Conservation (phyloP, 2,329 filamentous ascomycete genomes). For the Colletotrichum sp. region DNA sequence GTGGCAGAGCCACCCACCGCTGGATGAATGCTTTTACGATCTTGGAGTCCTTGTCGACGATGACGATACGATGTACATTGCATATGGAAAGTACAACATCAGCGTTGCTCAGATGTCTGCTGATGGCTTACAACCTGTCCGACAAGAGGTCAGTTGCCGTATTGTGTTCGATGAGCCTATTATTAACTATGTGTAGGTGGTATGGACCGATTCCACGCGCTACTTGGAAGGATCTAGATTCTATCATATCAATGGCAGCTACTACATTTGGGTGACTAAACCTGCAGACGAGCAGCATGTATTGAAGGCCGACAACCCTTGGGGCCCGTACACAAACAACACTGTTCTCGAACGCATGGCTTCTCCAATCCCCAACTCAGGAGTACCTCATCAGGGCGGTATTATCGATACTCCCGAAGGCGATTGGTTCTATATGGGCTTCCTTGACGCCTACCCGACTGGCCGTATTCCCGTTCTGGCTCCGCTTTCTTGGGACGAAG, state of each 20-base stretch:
- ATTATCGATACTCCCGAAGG: slow-evolving; percentile 56
- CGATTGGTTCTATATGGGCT: slow-evolving; percentile 64
- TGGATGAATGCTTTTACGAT: slow-evolving; percentile 23
- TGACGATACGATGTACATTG: slow-evolving; percentile 43
- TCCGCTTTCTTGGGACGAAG: slow-evolving; percentile 51
- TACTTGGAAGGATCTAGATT: slow-evolving; percentile 54
- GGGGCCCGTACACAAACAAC: slow-evolving; percentile 52
- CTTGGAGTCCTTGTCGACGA: slow-evolving; percentile 39
- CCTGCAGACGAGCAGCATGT: slow-evolving; percentile 50
- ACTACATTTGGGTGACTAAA: slow-evolving; percentile 55
- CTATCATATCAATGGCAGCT: slow-evolving; percentile 58
- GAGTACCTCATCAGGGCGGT: slow-evolving; percentile 57
- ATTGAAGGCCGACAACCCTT: slow-evolving; percentile 49
- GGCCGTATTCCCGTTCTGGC: slow-evolving; percentile 63
- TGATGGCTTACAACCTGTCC: not conserved
- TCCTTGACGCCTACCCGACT: slow-evolving; percentile 57
- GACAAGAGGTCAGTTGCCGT: not conserved
- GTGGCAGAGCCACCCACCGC: slow-evolving; percentile 6
- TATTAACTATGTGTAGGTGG: not conserved
- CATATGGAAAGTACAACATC: slow-evolving; percentile 40
- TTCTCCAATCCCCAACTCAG: slow-evolving; percentile 41
- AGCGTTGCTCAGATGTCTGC: slow-evolving; percentile 7
- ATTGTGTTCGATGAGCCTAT: fast-evolving
- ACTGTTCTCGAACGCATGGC: slow-evolving; percentile 39
- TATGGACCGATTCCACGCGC: not conserved